phyloP scores from a whole-genome alignment of 345 rosid genomes.

The Erodium maritimum region DNA sequence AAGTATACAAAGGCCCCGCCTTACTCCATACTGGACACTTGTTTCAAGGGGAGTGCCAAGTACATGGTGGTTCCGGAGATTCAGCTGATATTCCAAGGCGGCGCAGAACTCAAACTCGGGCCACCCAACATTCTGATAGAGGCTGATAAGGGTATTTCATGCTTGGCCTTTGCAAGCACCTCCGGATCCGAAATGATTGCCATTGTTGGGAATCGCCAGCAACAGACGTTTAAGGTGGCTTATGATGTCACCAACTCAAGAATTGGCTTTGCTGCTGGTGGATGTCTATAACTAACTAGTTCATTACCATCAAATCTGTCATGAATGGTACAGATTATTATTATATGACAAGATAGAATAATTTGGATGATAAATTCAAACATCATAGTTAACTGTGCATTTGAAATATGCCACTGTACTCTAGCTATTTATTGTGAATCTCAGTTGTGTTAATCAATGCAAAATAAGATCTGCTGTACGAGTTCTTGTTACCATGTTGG shows the following conservation, averaged over 20 bases:
- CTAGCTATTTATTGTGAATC: background rate
- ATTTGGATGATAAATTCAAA: background rate
- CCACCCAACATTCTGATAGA: conserved; percentile 22
- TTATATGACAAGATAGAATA: background rate
- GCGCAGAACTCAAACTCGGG: conserved; percentile 22
- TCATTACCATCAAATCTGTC: background rate
- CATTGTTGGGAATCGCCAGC: conserved; percentile 36
- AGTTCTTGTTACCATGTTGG: background rate
- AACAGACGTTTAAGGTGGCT: conserved; percentile 23
- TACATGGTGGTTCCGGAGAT: conserved; percentile 24
- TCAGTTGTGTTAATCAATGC: too few relatives aligned
- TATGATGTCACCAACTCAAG: conserved; percentile 27
- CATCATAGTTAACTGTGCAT: background rate
- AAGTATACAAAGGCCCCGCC: conserved; percentile 20
- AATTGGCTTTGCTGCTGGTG: conserved; percentile 33
- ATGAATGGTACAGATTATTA: background rate
- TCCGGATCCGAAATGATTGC: conserved; percentile 10
- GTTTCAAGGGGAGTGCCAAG: conserved; percentile 25
- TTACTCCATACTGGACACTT: conserved; percentile 28
- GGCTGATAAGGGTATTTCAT: conserved; percentile 16
- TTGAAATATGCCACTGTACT: background rate
- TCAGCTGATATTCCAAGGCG: conserved; percentile 23
- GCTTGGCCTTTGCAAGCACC: conserved; percentile 28
- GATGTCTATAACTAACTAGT: conserved; percentile 17
- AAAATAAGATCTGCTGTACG: too few relatives aligned